phyloP scores from a whole-genome alignment of 78 protist genomes.

The Dictyostelium firmibasis region DNA sequence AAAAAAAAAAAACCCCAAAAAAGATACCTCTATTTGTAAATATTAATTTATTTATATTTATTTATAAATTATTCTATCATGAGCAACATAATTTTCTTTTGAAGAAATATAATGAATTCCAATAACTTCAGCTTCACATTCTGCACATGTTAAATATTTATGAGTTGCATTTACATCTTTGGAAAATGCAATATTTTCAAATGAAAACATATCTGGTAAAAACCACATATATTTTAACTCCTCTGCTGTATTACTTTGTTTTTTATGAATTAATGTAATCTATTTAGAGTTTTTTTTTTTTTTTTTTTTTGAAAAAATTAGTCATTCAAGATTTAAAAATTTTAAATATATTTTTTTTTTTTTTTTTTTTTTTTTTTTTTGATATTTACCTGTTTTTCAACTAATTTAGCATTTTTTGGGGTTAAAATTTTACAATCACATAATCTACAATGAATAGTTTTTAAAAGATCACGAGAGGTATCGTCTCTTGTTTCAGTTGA shows the following conservation, averaged over 20 bases:
- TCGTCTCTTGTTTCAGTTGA: neutral
- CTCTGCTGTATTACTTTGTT: conserved; percentile 51
- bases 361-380: neutral
- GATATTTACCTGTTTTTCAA: conserved; percentile 34
- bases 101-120: conserved; percentile 52
- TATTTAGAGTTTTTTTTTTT: neutral
- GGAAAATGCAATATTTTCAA: conserved; percentile 73
- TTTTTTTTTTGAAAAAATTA: neutral
- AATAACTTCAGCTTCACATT: conserved; percentile 64
- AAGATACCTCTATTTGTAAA: no score
- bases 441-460: conserved; percentile 65
- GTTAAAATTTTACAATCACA: conserved; percentile 47
- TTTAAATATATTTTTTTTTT: neutral
- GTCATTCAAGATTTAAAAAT: neutral
- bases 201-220: conserved; percentile 77
- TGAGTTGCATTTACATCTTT: conserved; percentile 48
- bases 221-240: conserved; percentile 55
- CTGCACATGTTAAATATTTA: conserved; percentile 81
- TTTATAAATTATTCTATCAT: conserved; percentile 73
- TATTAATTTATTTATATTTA: neutral
- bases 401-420: conserved; percentile 48
- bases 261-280: conserved; percentile 41
- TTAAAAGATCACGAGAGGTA: neutral
- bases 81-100: conserved; percentile 72
- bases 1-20: neutral